phyloP scores from a whole-genome alignment of 139 green algal genomes.

The Asterochloris erici region DNA sequence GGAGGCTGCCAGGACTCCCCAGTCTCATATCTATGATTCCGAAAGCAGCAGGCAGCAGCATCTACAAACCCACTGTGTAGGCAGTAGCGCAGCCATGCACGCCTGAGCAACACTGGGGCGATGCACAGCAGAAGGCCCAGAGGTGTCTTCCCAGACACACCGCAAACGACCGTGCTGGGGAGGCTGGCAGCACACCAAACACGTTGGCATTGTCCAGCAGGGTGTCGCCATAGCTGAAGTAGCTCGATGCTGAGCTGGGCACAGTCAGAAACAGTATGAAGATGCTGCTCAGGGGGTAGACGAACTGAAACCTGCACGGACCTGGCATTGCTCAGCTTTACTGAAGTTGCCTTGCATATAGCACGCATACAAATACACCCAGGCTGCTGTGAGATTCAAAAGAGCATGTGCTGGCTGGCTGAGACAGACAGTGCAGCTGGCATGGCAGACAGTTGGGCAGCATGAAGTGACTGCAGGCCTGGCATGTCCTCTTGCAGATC shows the following conservation, averaged over 20 bases:
- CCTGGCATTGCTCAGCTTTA: background rate
- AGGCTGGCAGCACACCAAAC: constrained; percentile 1
- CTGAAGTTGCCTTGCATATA: constrained; percentile 3
- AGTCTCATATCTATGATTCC: too few species aligned
- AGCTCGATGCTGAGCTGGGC: constrained; percentile 12
- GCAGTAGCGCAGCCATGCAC: background rate
- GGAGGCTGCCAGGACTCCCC: too few species aligned
- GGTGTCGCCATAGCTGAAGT: constrained; percentile 6
- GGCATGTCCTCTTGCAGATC: too few species aligned
- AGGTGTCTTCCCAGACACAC: background rate
- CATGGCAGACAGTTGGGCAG: too few species aligned
- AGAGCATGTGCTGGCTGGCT: too few species aligned
- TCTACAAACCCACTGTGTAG: background rate
- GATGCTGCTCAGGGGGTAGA: constrained; percentile 3
- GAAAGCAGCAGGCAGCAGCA: background rate
- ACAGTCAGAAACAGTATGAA: constrained; percentile 15
- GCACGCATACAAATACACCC: background rate
- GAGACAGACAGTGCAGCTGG: too few species aligned
- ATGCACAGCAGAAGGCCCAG: background rate
- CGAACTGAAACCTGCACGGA: background rate
- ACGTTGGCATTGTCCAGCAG: constrained; percentile 6
- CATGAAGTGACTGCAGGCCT: too few species aligned
- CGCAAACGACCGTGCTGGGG: background rate
- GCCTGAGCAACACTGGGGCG: background rate
- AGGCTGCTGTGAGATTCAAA: too few species aligned